Evolutionary conservation across 2,329 filamentous ascomycete species (phyloP), one percentile per base, ranked within the genome.

Genomic region (Pseudodiploospora longispora): DNA sequence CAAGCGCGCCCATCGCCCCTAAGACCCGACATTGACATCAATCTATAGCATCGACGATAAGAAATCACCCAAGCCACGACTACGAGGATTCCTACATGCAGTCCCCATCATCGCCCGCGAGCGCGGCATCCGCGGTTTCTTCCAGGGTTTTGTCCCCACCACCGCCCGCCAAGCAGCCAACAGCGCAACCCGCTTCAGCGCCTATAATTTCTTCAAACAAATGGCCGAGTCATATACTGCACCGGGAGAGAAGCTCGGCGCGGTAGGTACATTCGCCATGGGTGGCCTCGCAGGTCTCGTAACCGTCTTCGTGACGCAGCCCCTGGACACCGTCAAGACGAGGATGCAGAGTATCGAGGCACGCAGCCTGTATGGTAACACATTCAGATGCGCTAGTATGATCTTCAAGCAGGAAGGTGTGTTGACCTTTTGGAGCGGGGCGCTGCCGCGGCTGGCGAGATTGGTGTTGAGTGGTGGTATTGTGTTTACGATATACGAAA

Each of bases 401-500:
- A 95, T 98, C 52, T 85, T 93, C 63, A 86, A 81, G 66, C 82
- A 96, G 42, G 93, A 98, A 67, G 91, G 93, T 2, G 44, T 97
- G 9, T 62, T 91, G 35, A 95, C 90, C 1, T 86, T 97, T 52
- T 98, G 93, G 93, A 91, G 87, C 54, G 93, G 93, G 28, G 91
- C 93, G 27, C 60, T 97, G 54, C 93, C 93, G 1, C 75, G 93
- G 43, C 66, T 98, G 57, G 91, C 82, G 27, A 75, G 93, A 46
- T 64, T 98, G 54, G 85, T 96, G 36, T 66, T 97, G 65, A 96
- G 89, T 59, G 93, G 93, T 44, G 93, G 93, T 12, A 95, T 98
- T 59, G 93, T 98, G 35, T 98, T 98, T 60, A 94, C 93, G 27
- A 94, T 97, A 83, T 93, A 96, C 63, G 91, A 97, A 71, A 96